phyloP scores from a whole-genome alignment of 2,329 filamentous ascomycete species.

The Myriosclerotinia curreyana region DNA sequence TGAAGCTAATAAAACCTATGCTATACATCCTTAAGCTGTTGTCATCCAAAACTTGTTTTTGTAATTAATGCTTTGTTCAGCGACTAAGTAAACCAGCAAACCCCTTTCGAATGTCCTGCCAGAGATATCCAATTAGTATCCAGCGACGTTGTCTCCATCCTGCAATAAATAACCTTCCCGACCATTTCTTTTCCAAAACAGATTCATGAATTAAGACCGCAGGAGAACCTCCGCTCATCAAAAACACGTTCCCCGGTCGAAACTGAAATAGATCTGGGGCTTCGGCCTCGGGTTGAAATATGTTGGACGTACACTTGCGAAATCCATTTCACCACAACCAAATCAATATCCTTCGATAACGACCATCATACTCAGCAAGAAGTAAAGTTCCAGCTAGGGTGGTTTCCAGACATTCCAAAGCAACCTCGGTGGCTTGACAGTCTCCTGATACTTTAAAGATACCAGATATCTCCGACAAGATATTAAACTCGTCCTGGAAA shows the following conservation, averaged over 20 bases:
- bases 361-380: not conserved
- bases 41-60: too few relatives aligned
- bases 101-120: not conserved
- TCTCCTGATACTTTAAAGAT: not conserved
- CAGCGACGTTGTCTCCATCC: not conserved
- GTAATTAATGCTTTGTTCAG: too few relatives aligned
- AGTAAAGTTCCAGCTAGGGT: not conserved
- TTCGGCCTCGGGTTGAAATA: not conserved
- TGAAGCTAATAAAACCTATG: too few relatives aligned
- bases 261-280: not conserved
- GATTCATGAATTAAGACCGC: not conserved
- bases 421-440: not conserved
- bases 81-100: not conserved
- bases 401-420: not conserved
- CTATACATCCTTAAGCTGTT: too few relatives aligned
- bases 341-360: not conserved
- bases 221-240: constrained; percentile 8
- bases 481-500: not conserved
- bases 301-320: not conserved
- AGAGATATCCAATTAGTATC: not conserved
- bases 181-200: constrained; percentile 16
- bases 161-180: constrained; percentile 9
- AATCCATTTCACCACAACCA: not conserved
- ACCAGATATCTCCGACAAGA: not conserved
- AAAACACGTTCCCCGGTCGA: not conserved